These are phyloP conservation scores for Psilocybe sp. DNA, from an alignment of 768 basidiomycete species.

Conservation along the genomic window DNA sequence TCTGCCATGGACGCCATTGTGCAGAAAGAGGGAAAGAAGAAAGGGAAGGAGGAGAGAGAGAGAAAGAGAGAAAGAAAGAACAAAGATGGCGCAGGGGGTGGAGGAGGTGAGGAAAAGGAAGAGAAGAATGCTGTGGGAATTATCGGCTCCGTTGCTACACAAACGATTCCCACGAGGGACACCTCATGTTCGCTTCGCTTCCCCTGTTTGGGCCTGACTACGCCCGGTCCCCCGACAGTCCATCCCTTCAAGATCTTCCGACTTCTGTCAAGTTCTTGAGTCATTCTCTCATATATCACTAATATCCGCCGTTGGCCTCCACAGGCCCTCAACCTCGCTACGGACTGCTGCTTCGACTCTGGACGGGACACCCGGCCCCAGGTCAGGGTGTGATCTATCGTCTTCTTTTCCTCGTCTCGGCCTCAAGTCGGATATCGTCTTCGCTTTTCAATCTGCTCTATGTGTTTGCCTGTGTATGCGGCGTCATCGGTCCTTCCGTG, in stretches of 20 bases:
- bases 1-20: constrained; percentile 39
- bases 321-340: background rate
- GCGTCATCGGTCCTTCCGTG: too few relatives aligned
- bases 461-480: too few relatives aligned
- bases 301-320: background rate
- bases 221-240: constrained; percentile 4
- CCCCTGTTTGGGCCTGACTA: constrained; percentile 28
- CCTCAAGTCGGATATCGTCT: too few relatives aligned
- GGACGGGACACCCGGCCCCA: too few relatives aligned
- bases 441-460: too few relatives aligned
- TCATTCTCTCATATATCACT: background rate
- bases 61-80: constrained; percentile 39
- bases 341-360: background rate
- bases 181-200: constrained; percentile 29
- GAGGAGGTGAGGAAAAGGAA: constrained; percentile 27
- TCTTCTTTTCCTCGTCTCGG: too few relatives aligned
- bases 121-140: constrained; percentile 30
- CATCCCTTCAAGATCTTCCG: constrained; percentile 14
- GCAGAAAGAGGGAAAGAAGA: constrained; percentile 27
- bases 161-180: constrained; percentile 36
- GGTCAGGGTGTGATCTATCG: too few relatives aligned
- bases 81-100: constrained; percentile 23
- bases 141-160: constrained; percentile 40
- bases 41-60: constrained; percentile 47
- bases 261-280: background rate